Base-by-base conservation (phyloP, 495 filamentous ascomycete genomes). In the Neurospora discreta region DNA sequence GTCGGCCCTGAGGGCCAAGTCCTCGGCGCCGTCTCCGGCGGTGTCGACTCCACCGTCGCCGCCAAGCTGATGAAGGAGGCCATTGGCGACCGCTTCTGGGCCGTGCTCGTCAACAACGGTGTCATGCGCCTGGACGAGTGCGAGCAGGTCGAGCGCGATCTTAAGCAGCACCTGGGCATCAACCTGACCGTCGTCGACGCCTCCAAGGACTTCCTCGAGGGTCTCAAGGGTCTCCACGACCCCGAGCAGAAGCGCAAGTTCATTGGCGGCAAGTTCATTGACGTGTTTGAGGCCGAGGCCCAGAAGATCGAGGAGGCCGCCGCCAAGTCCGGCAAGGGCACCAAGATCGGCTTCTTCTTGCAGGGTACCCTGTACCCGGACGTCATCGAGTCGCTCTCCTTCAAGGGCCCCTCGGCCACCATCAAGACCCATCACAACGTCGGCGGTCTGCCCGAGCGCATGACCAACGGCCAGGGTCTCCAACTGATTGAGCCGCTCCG, bases 181-280 rank as follows among this genome's bases (percentile, higher is more conserved):
- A 93, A 97, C 79, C 84, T 99, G 16, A 97, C 92, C 0, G 91
- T 99, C 60, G 87, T 95, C 6, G 92, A 99, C 76, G 95, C 90
- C 13, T 84, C 87, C 20, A 84, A 94, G 74, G 82, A 84, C 18
- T 98, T 98, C 84, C 80, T 98, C 26, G 81, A 78, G 10, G 83
- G 88, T 18, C 85, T 99, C 10, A 89, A 90, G 79, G 94, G 93
- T 36, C 87, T 95, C 43, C 75, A 75, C 0, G 92, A 97, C 46
- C 95, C 95, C 0, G 95, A 98, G 82, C 87, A 90, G 81, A 99
- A 99, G 86, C 87, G 95, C 38, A 98, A 95, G 83, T 89, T 98
- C 76, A 98, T 99, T 76, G 95, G 73, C 71, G 73, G 72, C 68
- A 76, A 72, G 43, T 90, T 94, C 80, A 98, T 98, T 77, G 93